These are phyloP conservation scores for Nothopassalora personata DNA, from an alignment of 2,329 filamentous ascomycete genomes.

Conservation along the genomic window DNA sequence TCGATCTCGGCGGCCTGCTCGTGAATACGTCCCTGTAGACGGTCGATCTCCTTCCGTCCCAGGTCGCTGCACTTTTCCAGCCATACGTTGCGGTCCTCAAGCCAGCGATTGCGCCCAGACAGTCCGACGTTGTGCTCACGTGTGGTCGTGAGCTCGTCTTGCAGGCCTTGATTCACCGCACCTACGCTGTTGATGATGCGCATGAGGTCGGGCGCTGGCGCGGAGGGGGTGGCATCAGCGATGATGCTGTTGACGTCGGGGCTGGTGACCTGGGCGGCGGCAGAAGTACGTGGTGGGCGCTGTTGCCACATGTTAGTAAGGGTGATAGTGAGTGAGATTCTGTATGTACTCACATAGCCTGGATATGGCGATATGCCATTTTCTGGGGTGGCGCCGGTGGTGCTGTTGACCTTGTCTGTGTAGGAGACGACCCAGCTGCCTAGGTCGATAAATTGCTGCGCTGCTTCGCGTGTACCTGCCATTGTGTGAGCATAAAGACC, in stretches of 20 bases:
- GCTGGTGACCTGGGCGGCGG: neutral
- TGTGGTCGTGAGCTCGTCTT: neutral
- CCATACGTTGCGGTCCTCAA: neutral
- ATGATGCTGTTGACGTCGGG: neutral
- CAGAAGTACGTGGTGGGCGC: neutral
- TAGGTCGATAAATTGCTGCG: neutral
- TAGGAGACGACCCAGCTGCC: too few species aligned
- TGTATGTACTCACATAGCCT: neutral
- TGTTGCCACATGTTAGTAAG: neutral
- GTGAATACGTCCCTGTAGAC: neutral
- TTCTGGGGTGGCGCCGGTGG: neutral
- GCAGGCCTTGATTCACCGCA: neutral
- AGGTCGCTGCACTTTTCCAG: neutral
- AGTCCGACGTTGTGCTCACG: neutral
- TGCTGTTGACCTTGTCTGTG: neutral
- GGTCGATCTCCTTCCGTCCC: neutral
- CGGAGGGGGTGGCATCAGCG: neutral
- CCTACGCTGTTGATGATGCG: neutral
- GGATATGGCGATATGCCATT: neutral
- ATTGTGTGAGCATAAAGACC: neutral
- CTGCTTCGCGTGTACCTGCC: neutral
- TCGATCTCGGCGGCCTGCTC: neutral
- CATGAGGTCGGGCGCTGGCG: neutral
- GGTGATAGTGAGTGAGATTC: neutral
- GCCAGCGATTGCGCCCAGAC: neutral